Base-by-base conservation (phyloP, 2,329 filamentous ascomycete species). In the Colletotrichum eleusines region DNA sequence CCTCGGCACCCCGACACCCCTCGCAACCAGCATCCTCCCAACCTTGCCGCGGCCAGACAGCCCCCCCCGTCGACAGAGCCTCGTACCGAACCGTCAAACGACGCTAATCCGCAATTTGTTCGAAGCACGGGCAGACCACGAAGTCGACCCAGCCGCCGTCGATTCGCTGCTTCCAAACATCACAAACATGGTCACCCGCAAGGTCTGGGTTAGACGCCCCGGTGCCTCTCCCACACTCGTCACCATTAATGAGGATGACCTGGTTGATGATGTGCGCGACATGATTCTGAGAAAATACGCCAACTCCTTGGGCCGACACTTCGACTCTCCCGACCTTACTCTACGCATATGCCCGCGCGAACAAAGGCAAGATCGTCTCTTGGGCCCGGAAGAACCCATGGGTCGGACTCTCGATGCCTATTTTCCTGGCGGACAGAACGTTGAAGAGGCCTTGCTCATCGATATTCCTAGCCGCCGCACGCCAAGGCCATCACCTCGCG, bases 201-300 rank as follows among this genome's bases (percentile, higher is more conserved):
- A 97, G 86, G 91, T 98, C 76, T 99, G 96, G 96, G 95, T 98
- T 78, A 96, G 92, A 84, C 89, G 95, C 76, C 92, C 93, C 26
- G 88, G 91, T 74, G 93, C 91, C 70, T 98, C 95, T 67, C 90
- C 95, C 48, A 99, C 96, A 18, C 86, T 96, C 76, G 92, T 99
- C 66, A 90, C 92, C 72, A 92, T 97, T 76, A 87, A 90, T 75
- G 93, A 97, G 77, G 94, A 97, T 76, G 94, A 97, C 78, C 84
- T 98, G 76, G 95, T 98, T 68, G 96, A 99, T 80, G 95, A 98
- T 81, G 91, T 97, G 72, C 92, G 95, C 76, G 96, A 98, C 75
- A 90, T 94, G 85, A 96, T 98, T 68, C 84, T 98, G 75, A 90
- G 90, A 77, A 98, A 98, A 84, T 99, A 98, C 80, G 90, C 91